Evolutionary conservation across 208 protist species (phyloP), one percentile per base, ranked within the genome.

Genomic region (Leishmania arabica): DNA sequence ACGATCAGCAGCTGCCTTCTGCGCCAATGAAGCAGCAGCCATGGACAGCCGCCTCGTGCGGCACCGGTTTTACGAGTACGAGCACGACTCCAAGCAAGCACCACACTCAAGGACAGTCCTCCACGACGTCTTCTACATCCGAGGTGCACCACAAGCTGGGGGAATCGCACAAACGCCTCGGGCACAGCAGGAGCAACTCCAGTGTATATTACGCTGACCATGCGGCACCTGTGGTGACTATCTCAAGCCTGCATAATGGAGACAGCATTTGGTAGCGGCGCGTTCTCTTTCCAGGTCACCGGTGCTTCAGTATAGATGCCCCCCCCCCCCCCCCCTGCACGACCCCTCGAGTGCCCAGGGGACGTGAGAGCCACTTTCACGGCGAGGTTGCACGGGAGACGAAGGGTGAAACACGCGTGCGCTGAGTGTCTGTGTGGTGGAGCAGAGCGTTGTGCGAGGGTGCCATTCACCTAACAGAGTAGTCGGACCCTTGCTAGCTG

Each of bases 1-100:
- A 97, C 80, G 92, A 97, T 80, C 78, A 84, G 51, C 85, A 86
- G 31, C 75, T 95, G 72, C 68, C 80, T 11, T 40, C 80, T 19
- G 66, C 71, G 27, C 69, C 74, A 15, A 53, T 81, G 31, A 84
- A 84, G 74, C 74, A 79, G 73, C 85, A 87, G 45, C 73, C 65
- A 17, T 90, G 82, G 75, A 62, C 79, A 27, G 81, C 69, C 34
- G 54, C 72, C 54, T 73, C 62, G 53, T 80, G 68, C 54, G 24
- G 31, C 15, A 60, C 65, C 27, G 64, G 49, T 17, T 21, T 40
- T 27, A 56, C 31, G 15, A 85, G 81, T 53, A 71, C 79, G 54
- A 82, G 80, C 53, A 90, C 79, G 19, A 86, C 81, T 19, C 76
- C 81, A 13, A 90, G 83, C 64, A 84, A 85, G 84, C 69, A 79